phyloP scores from a whole-genome alignment of 2,329 filamentous ascomycete species.

The Phialophora expanda region DNA sequence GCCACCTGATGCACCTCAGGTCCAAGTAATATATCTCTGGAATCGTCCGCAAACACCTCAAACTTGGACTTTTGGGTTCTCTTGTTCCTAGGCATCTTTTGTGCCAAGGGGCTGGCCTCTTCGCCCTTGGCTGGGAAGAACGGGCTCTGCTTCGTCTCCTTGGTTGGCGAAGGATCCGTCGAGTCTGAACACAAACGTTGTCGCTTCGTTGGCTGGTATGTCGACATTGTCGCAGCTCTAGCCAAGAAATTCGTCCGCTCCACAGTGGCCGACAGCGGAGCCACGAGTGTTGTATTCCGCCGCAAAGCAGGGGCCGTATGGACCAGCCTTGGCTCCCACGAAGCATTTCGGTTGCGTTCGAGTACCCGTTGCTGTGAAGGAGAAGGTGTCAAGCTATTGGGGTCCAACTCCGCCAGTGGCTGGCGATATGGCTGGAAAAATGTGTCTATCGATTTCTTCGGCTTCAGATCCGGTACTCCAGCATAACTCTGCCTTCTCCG shows the following conservation, averaged over 20 bases:
- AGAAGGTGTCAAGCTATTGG: conserved; percentile 70
- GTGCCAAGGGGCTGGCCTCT: conserved; percentile 49
- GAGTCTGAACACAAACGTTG: conserved; percentile 58
- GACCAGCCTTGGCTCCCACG: conserved; percentile 61
- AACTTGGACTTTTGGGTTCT: conserved; percentile 52
- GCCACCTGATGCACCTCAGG: conserved; percentile 44
- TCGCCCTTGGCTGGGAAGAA: conserved; percentile 51
- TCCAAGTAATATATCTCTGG: conserved; percentile 56
- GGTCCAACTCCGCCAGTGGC: conserved; percentile 70
- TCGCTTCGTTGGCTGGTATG: conserved; percentile 56
- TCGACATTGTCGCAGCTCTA: conserved; percentile 47
- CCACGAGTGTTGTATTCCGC: conserved; percentile 46
- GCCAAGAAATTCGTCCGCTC: conserved; percentile 50
- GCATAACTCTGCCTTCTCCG: conserved; percentile 50
- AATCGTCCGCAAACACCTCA: conserved; percentile 60
- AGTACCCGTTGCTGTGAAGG: conserved; percentile 67
- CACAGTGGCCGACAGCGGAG: conserved; percentile 50
- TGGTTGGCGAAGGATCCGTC: conserved; percentile 44
- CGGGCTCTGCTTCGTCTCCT: conserved; percentile 50
- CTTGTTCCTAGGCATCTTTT: conserved; percentile 46
- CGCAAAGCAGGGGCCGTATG: conserved; percentile 47
- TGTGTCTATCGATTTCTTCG: conserved; percentile 64
- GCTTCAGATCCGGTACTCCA: conserved; percentile 60
- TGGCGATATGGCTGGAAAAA: conserved; percentile 69
- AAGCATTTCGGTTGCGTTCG: conserved; percentile 57